phyloP scores from a whole-genome alignment of 371 early-diverging fungal genomes.

The Lichtheimia hyalospora region DNA sequence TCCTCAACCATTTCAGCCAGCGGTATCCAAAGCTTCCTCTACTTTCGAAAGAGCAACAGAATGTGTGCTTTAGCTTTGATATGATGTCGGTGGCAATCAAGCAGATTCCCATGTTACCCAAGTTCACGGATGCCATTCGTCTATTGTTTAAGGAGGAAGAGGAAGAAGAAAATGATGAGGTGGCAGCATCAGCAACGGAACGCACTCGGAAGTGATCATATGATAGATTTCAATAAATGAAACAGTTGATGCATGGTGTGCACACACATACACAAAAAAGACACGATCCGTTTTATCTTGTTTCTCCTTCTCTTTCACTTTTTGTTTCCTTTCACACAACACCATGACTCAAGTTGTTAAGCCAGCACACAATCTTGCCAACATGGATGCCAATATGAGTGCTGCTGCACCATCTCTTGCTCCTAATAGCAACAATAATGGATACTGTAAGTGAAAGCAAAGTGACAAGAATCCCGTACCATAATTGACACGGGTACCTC shows the following conservation, averaged over 20 bases:
- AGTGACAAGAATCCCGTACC: too few relatives aligned
- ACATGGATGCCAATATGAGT: background rate
- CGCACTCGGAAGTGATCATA: background rate
- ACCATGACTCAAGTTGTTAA: background rate
- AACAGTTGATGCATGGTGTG: background rate
- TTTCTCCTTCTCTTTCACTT: background rate
- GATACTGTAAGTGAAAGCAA: background rate
- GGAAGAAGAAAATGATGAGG: constrained; percentile 33
- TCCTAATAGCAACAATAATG: constrained; percentile 6
- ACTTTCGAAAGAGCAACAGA: constrained; percentile 46
- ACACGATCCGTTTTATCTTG: background rate
- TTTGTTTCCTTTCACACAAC: background rate
- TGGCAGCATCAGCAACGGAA: background rate
- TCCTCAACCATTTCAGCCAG: constrained; percentile 99
- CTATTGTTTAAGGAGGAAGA: constrained; percentile 55
- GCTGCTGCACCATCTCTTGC: background rate
- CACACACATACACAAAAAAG: background rate
- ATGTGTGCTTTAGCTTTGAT: constrained; percentile 83
- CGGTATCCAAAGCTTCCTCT: constrained; percentile 86
- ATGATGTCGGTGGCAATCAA: constrained; percentile 70
- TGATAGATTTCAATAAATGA: background rate
- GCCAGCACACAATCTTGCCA: background rate
- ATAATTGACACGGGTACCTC: too few relatives aligned
- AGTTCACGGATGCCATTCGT: constrained; percentile 57
- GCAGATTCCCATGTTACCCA: constrained; percentile 63